Base-by-base conservation (phyloP, 179 eudicot species). In the Beta corolliflora region DNA sequence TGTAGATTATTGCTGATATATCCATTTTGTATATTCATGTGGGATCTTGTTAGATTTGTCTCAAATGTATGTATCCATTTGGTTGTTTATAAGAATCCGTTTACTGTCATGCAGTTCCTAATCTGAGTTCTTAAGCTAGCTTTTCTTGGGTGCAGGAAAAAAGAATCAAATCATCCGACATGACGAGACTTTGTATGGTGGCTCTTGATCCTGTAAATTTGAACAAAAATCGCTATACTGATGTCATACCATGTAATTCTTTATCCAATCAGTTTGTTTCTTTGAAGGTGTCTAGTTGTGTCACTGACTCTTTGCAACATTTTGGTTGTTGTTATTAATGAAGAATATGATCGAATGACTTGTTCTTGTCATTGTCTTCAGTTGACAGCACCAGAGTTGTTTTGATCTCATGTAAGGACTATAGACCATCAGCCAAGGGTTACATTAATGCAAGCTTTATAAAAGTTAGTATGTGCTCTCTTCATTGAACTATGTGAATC, bases 401-500 rank as follows among this genome's bases (percentile, higher is more conserved):
- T 59, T 86, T 96, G 84, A 84, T 89, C 78, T 89, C 93, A 25
- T 86, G 91, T 82, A 89, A 87, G 82, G 99, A 95, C 80, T 86
- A 91, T 83, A 89, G 94, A 66, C 85, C 92, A 76, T 78, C 92
- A 81, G 93, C 94, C 55, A 85, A 71, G 87, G 99, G 97, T 75
- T 96, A 94, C 84, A 93, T 96, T 73, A 96, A 96, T 88, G 99
- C 98, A 71, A 96, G 97, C 87, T 83, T 90, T 75, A 83, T 96
- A 44, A 85, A 80, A 84, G 98, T 93, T 83, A 75, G 86, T 63
- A 41, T 81, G 46, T 80, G 7, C 77, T 58, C 76, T 60, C 67
- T 29, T 65, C 72, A 44, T 77, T 48, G 11, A 64, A 67, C 36
- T 65, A 65, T 55, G 16, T 19, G 13, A 65, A 54, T 31, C 53